Conservation (phyloP, 2,329 filamentous ascomycete species). For the Aspergillus sclerotialis region DNA sequence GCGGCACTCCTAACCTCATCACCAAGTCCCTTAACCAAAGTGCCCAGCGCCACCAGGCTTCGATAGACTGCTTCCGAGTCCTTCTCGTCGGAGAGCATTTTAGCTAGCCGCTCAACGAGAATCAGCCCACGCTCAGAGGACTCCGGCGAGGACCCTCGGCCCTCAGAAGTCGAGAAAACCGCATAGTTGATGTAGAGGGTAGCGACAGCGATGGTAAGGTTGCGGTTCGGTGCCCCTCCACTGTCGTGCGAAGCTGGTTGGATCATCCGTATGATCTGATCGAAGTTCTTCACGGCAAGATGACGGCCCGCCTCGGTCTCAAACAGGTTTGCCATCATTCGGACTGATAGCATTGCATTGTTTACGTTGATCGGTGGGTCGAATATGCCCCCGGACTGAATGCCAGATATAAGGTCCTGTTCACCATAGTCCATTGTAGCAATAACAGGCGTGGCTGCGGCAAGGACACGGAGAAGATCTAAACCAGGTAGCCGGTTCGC, state of each 20-base stretch:
- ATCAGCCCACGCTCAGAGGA: slow-evolving; percentile 44
- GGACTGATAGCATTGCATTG: slow-evolving; percentile 78
- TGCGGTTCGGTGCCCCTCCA: slow-evolving; percentile 57
- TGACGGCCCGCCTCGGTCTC: slow-evolving; percentile 63
- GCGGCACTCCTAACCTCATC: slow-evolving; percentile 52
- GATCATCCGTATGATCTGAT: slow-evolving; percentile 57
- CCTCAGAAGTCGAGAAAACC: slow-evolving; percentile 56
- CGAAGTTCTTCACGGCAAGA: slow-evolving; percentile 53
- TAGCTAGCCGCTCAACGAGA: slow-evolving; percentile 55
- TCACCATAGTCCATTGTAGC: slow-evolving; percentile 52
- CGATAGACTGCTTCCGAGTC: slow-evolving; percentile 83
- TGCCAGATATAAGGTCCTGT: slow-evolving; percentile 52
- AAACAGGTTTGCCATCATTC: slow-evolving; percentile 79
- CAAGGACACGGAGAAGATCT: slow-evolving; percentile 79
- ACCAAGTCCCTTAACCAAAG: slow-evolving; percentile 56
- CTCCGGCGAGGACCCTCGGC: slow-evolving; percentile 29
- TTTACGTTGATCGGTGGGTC: slow-evolving; percentile 62
- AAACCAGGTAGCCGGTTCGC: slow-evolving; percentile 74
- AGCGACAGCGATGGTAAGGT: slow-evolving; percentile 72
- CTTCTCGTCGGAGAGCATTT: slow-evolving; percentile 57
- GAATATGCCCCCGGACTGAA: slow-evolving; percentile 55
- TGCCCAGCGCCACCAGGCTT: slow-evolving; percentile 74
- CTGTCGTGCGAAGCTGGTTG: slow-evolving; percentile 53
- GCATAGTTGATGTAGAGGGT: slow-evolving; percentile 81
- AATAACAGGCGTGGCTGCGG: slow-evolving; percentile 59